Evolutionary conservation across 1,284 basidiomycete species (phyloP), one percentile per base, ranked within the genome.

Genomic region (Ceratobasidium theobromae): DNA sequence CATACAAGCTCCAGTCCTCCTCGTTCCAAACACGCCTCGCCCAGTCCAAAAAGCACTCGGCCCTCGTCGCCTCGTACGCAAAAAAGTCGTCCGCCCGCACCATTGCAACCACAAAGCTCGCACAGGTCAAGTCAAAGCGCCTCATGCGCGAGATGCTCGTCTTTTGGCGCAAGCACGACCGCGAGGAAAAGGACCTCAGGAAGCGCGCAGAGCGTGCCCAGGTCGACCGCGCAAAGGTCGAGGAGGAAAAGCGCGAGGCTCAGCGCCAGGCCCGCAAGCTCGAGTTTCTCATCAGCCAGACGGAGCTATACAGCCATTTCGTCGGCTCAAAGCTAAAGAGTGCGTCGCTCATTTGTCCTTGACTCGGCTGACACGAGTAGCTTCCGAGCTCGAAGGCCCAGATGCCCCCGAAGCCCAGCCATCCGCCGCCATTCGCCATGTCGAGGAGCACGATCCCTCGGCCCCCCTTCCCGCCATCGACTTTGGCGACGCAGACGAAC

Each of bases 241-340:
- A 99, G 76, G 97, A 99, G 77, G 97, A 99, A 79, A 93, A 90
- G 75, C 86, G 97, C 54, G 97, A 99, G 78, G 90, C 93, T 28
- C 92, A 96, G 67, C 83, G 97, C 55, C 95, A 98, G 78, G 92
- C 95, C 2, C 86, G 97, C 71, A 99, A 99, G 78, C 86, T 99
- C 66, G 98, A 99, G 79, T 99, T 99, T 81, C 81, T 99, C 76
- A 96, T 99, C 77, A 98, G 94, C 68, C 97, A 99, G 78, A 99
- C 97, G 11, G 97, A 99, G 77, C 84, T 99, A 11, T 99, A 99
- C 79, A 97, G 93, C 72, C 97, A 99, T 80, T 99, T 99, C 81
- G 94, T 99, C 68, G 96, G 97, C 41, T 98, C 89, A 78, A 99
- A 99, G 79, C 85, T 68, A 38, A 68, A 68, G 53, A 68, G 67